Percentiles rank a stretch among this genome's conserved stretches.
These are phyloP conservation scores for Cladosporium velox DNA, from an alignment of 2,329 filamentous ascomycete species.

Conservation along the genomic window DNA sequence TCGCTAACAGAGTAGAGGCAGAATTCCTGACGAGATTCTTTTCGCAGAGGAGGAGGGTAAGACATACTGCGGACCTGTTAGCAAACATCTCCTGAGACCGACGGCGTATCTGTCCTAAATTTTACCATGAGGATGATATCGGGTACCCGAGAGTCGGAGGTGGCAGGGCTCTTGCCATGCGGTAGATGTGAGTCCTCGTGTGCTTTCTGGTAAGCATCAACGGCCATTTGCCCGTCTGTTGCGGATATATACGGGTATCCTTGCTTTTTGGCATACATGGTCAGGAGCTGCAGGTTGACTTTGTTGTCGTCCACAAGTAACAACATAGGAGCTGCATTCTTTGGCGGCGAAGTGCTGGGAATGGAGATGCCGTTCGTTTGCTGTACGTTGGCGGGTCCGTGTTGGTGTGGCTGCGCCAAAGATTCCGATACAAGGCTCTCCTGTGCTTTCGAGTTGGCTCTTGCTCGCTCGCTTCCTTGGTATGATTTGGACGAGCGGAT, in stretches of 20 bases:
- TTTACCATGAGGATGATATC: slow-evolving; percentile 51
- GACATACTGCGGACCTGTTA: too few species aligned
- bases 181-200: slow-evolving; percentile 7
- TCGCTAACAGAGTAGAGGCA: too few species aligned
- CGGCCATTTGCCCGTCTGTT: slow-evolving; percentile 52
- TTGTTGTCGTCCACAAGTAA: slow-evolving; percentile 40
- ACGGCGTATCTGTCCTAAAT: too few species aligned
- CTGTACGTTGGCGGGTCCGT: not conserved
- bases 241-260: slow-evolving; percentile 48
- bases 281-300: slow-evolving; percentile 38
- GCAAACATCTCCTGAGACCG: too few species aligned
- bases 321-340: slow-evolving; percentile 15
- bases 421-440: not conserved
- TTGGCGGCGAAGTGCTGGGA: not conserved
- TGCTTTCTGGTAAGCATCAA: slow-evolving; percentile 44
- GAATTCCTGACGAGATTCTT: too few species aligned
- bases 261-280: slow-evolving; percentile 36
- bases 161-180: not conserved
- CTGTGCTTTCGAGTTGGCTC: not conserved
- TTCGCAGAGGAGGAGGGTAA: too few species aligned
- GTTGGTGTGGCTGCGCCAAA: not conserved
- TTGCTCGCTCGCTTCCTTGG: not conserved
- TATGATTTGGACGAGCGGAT: not conserved
- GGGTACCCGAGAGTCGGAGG: not conserved
- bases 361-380: not conserved